A percentile compares a stretch with the other conserved stretches of the same genome.
phyloP scores from a whole-genome alignment of 495 filamentous ascomycete genomes.

The Aspergillus indologenus region DNA sequence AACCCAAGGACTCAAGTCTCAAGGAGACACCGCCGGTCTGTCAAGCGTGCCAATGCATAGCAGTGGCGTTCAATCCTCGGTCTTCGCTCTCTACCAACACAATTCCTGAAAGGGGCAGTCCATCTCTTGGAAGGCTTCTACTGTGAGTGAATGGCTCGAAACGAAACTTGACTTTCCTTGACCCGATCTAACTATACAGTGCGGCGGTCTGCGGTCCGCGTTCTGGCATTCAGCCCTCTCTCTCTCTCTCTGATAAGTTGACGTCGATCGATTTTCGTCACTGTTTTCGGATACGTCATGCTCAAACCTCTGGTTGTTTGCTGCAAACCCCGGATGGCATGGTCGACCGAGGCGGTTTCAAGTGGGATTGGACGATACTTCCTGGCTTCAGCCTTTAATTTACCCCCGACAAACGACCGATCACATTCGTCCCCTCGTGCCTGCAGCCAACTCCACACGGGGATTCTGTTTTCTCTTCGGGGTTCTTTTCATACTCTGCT shows the following conservation, averaged over 20 bases:
- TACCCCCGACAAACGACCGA: constrained; percentile 6
- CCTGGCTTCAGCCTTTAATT: constrained; percentile 3
- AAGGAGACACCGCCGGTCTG: neutral
- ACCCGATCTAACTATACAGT: neutral
- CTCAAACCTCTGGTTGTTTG: constrained; percentile 10
- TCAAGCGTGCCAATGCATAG: neutral
- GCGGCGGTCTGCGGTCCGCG: neutral
- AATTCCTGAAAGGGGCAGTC: neutral
- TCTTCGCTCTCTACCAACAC: neutral
- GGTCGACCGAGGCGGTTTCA: neutral
- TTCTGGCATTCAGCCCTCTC: neutral
- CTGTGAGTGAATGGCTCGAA: too few species aligned
- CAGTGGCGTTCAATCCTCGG: too few species aligned
- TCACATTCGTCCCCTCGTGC: constrained; percentile 17
- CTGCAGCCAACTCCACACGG: constrained; percentile 9
- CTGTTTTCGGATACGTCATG: constrained; percentile 15
- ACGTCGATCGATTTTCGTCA: neutral
- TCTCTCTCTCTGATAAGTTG: too few species aligned
- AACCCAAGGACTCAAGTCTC: too few species aligned
- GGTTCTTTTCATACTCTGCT: neutral
- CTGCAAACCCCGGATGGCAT: constrained; percentile 11
- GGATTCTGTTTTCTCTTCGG: neutral
- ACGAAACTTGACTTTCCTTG: neutral
- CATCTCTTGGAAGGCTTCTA: neutral
- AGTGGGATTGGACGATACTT: neutral